Percentiles rank a stretch among this genome's conserved stretches.
phyloP scores from a whole-genome alignment of 306 rosid genomes.

The Ormosia emarginata region DNA sequence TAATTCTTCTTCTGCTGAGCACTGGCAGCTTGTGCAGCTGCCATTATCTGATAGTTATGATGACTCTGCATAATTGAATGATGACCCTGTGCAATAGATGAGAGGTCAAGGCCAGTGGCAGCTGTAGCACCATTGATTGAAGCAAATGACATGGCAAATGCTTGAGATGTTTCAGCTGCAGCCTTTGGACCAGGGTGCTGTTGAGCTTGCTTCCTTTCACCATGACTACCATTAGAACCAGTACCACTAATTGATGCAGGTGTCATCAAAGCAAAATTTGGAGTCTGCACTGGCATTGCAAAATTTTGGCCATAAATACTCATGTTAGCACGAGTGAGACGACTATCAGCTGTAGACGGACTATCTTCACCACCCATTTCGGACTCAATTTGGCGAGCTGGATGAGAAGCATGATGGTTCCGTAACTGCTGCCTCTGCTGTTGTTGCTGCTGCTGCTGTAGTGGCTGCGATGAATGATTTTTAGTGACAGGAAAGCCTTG shows the following conservation, averaged over 20 bases:
- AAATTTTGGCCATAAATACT: conserved; percentile 70
- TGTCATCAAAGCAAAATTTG: conserved; percentile 70
- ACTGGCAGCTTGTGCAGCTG: conserved; percentile 57
- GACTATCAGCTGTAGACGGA: conserved; percentile 83
- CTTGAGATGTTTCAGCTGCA: conserved; percentile 65
- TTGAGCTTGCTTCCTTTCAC: conserved; percentile 64
- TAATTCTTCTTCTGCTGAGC: conserved; percentile 67
- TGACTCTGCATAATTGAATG: conserved; percentile 56
- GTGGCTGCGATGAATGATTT: conserved; percentile 51
- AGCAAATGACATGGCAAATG: conserved; percentile 79
- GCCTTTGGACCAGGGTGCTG: conserved; percentile 60
- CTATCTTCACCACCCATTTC: conserved; percentile 86
- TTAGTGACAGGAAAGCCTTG: conserved; percentile 80
- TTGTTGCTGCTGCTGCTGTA: conserved; percentile 45
- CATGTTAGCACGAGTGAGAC: conserved; percentile 54
- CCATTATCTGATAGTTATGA: conserved; percentile 56
- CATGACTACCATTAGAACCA: conserved; percentile 42
- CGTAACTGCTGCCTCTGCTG: conserved; percentile 53
- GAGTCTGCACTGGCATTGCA: conserved; percentile 69
- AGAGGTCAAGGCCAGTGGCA: conserved; percentile 65
- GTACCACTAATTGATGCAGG: conserved; percentile 49
- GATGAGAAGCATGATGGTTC: conserved; percentile 52
- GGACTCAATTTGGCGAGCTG: conserved; percentile 66
- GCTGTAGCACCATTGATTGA: conserved; percentile 59
- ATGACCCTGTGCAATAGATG: conserved; percentile 55